Evolutionary conservation across 768 basidiomycete species (phyloP).

Genomic region (Gyrodon lividus): DNA sequence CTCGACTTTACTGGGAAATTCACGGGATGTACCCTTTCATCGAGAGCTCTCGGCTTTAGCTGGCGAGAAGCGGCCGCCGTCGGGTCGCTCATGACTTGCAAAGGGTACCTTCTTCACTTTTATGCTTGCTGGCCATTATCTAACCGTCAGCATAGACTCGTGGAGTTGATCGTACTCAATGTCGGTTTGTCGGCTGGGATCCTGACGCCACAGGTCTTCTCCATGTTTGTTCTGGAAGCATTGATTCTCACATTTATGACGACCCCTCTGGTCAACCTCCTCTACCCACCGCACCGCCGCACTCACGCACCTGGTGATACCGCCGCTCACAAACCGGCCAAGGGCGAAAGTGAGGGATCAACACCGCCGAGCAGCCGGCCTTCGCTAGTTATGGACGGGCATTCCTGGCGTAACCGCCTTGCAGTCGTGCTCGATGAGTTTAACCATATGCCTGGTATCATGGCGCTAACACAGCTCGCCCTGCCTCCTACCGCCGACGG

Average conservation of each 20-base stretch:
- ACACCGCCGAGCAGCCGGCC: not conserved
- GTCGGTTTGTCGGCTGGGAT: conserved; percentile 83
- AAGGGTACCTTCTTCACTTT: conserved; percentile 61
- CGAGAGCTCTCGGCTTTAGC: conserved; percentile 66
- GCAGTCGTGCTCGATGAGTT: conserved; percentile 89
- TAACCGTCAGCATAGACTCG: conserved; percentile 49
- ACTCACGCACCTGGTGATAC: conserved; percentile 38
- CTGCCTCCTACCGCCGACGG: conserved; percentile 36
- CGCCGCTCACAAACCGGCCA: not conserved
- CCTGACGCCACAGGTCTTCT: conserved; percentile 76
- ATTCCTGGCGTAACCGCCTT: conserved; percentile 45
- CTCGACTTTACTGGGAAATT: conserved; percentile 91
- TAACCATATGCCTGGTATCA: conserved; percentile 84
- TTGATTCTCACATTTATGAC: conserved; percentile 86
- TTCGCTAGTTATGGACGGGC: conserved; percentile 4
- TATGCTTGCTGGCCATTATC: not conserved
- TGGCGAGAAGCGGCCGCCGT: conserved; percentile 83
- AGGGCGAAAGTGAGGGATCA: not conserved
- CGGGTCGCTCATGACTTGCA: conserved; percentile 93
- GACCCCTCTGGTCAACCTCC: conserved; percentile 65
- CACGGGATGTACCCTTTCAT: conserved; percentile 72
- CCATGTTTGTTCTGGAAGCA: conserved; percentile 92
- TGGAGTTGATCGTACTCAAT: conserved; percentile 95
- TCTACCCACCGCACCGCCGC: conserved; percentile 68
- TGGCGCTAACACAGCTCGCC: conserved; percentile 85